Base-by-base conservation (phyloP, 495 filamentous ascomycete species). In the Monascus purpureus region DNA sequence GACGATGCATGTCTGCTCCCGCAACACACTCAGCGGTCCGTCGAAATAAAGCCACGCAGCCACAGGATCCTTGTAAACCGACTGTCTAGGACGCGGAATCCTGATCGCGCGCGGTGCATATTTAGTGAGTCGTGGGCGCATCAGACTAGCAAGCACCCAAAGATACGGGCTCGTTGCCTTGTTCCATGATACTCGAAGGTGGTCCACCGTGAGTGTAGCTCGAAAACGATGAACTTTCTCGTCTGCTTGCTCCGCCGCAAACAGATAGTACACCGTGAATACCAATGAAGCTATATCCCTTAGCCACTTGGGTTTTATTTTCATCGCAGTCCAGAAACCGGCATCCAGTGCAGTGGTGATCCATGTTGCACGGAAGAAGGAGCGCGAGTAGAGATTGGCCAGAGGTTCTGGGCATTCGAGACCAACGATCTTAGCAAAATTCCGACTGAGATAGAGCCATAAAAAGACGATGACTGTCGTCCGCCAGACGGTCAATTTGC, bases 361-460 rank as follows among this genome's bases (percentile, higher is more conserved):
- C 90, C 88, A 96, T 62, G 90, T 96, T 46, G 90, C 92, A 29
- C 92, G 77, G 57, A 95, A 97, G 59, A 92, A 97, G n/a, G 81
- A 76, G 28, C 84, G 68, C 28, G 78, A 82, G 57, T 97, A 97
- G 44, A 96, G 77, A 50, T 94, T 93, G 31, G 86, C 80, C 41
- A 97, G 64, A 13, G 90, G 90, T 37, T 97, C 90, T 9, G 90
- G 90, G 39, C 77, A 82, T 45, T 93, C 90, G 22, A 97, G 74
- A 8, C 83, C 82, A 31, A 94, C 66, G 4, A 97, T 73, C 41
- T 92, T 90, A 42, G 78, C 82, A 35, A 97, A 88, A 52, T 96
- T 96, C 25, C 90, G 81, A 30, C 80, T 72, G 27, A 85, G 63
- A 50, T 96, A 97, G 30, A 95, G 79, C 61, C 84, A 92, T 29